Conservation (phyloP, 768 basidiomycete species). For the Artomyces pyxidatus region DNA sequence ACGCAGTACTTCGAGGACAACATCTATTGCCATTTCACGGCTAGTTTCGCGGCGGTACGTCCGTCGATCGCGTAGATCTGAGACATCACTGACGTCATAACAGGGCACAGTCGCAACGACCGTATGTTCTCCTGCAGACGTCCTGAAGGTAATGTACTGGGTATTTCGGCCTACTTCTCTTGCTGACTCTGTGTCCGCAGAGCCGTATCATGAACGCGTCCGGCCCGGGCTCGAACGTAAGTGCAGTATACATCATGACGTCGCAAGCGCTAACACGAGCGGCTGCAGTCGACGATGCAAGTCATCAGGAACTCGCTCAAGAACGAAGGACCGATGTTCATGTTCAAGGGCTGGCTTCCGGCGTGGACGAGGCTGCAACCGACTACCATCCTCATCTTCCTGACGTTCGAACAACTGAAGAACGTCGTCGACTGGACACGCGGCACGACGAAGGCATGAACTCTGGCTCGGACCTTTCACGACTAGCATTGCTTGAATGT, state of each 20-base stretch:
- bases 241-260: slow-evolving; percentile 19
- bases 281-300: slow-evolving; percentile 53
- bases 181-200: slow-evolving; percentile 21
- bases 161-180: background rate
- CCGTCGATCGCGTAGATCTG: background rate
- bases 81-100: background rate
- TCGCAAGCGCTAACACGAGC: background rate
- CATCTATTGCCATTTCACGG: slow-evolving; percentile 75
- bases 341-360: slow-evolving; percentile 90
- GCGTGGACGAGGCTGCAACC: slow-evolving; percentile 83
- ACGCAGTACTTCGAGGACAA: slow-evolving; percentile 72
- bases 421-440: slow-evolving; percentile 54
- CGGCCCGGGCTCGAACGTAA: slow-evolving; percentile 67
- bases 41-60: slow-evolving; percentile 77
- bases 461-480: too few relatives aligned
- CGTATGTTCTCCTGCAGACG: slow-evolving; percentile 83
- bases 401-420: slow-evolving; percentile 78
- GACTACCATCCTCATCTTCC: slow-evolving; percentile 81
- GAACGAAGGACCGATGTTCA: slow-evolving; percentile 78
- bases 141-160: slow-evolving; percentile 47
- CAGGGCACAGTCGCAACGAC: slow-evolving; percentile 86
- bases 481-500: too few relatives aligned
- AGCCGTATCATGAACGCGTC: slow-evolving; percentile 88
- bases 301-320: slow-evolving; percentile 63
- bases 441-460: slow-evolving; percentile 1